Percentiles rank a stretch among this genome's conserved stretches.
Evolutionary conservation across 805 yeast genomes (phyloP).

Genomic region (Teunomyces lycoperdinae): DNA sequence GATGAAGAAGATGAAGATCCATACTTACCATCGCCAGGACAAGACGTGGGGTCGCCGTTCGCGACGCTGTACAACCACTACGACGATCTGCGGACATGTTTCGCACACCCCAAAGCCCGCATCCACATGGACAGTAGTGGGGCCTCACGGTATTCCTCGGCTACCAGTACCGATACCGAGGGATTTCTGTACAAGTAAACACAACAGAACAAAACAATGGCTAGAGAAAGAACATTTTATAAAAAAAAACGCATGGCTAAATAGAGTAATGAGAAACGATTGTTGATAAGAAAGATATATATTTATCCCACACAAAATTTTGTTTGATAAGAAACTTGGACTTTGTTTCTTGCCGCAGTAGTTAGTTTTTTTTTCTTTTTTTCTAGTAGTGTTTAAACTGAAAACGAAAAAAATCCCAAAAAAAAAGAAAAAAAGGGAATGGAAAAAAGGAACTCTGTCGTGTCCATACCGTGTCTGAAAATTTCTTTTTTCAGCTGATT

Average conservation of each 20-base stretch:
- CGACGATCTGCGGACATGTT: conserved; percentile 39
- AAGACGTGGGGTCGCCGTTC: conserved; percentile 13
- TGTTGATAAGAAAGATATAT: too few species aligned
- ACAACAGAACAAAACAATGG: background rate
- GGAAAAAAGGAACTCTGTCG: background rate
- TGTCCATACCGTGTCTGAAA: conserved; percentile 7
- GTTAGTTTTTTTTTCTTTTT: too few species aligned
- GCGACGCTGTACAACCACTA: conserved; percentile 20
- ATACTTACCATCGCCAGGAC: conserved; percentile 26
- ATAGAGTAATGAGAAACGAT: background rate
- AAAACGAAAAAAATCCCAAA: background rate
- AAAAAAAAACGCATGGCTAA: conserved; percentile 1
- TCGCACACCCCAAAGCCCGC: conserved; percentile 44
- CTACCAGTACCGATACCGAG: conserved; percentile 9
- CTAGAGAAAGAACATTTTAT: too few species aligned
- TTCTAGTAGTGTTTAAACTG: too few species aligned
- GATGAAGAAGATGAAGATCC: conserved; percentile 25
- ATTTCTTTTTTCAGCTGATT: conserved; percentile 3
- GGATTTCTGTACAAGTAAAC: conserved; percentile 6
- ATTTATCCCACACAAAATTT: too few species aligned
- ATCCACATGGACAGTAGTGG: conserved; percentile 25
- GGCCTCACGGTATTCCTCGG: conserved; percentile 21
- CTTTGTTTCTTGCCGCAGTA: too few species aligned
- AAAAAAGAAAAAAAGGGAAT: background rate
- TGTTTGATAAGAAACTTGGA: too few species aligned